Evolutionary conservation across 2,329 filamentous ascomycete species (phyloP).

Genomic region (Claviceps quebecensis): DNA sequence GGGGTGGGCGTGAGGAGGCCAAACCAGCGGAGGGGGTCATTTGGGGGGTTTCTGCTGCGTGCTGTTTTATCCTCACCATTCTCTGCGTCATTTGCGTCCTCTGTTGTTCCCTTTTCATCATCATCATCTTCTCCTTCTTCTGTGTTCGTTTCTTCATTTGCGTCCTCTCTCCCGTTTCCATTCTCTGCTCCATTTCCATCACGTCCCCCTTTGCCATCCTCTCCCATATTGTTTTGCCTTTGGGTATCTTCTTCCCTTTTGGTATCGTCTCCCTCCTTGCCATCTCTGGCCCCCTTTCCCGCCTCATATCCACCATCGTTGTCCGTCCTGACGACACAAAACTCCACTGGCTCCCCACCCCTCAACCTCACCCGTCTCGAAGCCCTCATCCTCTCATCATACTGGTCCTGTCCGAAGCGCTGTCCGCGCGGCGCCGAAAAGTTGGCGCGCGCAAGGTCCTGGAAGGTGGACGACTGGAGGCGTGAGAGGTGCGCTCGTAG

Average conservation of each 20-base stretch:
- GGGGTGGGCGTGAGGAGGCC: conserved; percentile 38
- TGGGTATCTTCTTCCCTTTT: not conserved
- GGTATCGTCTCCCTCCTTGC: not conserved
- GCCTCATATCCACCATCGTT: not conserved
- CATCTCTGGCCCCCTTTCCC: not conserved
- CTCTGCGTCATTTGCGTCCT: not conserved
- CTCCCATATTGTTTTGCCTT: not conserved
- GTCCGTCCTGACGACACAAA: not conserved
- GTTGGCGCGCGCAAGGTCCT: conserved; percentile 58
- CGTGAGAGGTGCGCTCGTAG: conserved; percentile 40
- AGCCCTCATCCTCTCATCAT: conserved; percentile 61
- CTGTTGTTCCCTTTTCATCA: not conserved
- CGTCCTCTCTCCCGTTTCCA: not conserved
- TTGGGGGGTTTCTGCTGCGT: not conserved
- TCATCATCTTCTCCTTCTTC: not conserved
- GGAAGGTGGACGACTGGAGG: conserved; percentile 41
- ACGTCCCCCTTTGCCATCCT: not conserved
- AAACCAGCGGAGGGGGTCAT: conserved; percentile 41
- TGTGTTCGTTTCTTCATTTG: not conserved
- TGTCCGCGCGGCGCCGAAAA: conserved; percentile 50
- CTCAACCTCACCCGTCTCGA: conserved; percentile 19
- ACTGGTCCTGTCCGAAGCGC: conserved; percentile 55
- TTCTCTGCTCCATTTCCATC: not conserved
- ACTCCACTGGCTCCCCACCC: not conserved
- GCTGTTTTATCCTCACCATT: not conserved